Conservation (phyloP, 441 rosid genomes). For the Brassica hybrid region DNA sequence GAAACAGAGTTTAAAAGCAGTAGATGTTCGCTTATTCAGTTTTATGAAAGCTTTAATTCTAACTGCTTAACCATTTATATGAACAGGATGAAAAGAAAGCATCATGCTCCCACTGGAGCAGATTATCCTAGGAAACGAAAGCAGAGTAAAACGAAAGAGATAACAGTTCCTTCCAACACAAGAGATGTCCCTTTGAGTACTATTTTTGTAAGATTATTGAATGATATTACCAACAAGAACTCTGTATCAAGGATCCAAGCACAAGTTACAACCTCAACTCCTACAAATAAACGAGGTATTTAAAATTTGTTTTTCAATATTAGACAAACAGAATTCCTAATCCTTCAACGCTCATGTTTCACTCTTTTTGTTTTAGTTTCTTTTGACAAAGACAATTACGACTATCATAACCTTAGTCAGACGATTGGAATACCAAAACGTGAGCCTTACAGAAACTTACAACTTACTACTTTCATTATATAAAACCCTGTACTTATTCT, state of each 20-base stretch:
- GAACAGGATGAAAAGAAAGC: neutral
- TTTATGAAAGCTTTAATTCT: too few species aligned
- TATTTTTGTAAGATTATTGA: neutral
- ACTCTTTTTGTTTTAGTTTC: too few species aligned
- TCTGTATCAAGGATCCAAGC: neutral
- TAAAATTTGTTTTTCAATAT: too few species aligned
- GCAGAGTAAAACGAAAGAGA: too few species aligned
- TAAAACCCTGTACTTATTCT: too few species aligned
- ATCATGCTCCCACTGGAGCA: neutral
- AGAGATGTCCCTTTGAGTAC: neutral
- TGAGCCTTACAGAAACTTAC: too few species aligned
- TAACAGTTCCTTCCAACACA: neutral
- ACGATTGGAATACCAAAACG: too few species aligned
- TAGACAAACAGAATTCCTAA: neutral
- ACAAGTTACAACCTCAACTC: neutral
- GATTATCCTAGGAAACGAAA: neutral
- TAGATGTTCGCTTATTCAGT: too few species aligned
- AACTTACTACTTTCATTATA: too few species aligned
- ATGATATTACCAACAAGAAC: neutral
- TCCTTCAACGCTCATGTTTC: neutral
- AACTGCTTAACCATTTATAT: neutral
- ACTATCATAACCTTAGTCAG: too few species aligned
- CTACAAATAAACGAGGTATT: neutral
- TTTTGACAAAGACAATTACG: too few species aligned
- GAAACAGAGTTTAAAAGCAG: too few species aligned